Base-by-base conservation (phyloP, 257 asterid species). In the Lycium barbarum region DNA sequence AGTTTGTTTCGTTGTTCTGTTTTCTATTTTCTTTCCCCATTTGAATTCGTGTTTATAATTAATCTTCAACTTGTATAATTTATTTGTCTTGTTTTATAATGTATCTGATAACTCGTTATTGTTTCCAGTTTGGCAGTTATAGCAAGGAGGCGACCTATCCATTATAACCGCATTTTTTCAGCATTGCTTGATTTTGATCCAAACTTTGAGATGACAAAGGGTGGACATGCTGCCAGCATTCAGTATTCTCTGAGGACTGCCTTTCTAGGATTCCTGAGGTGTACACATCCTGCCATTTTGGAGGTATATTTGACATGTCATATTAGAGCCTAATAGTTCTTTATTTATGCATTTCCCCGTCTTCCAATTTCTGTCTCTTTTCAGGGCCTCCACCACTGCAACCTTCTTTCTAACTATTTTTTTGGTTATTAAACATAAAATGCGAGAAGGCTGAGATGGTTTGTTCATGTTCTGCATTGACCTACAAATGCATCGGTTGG, bases 231-330 rank as follows among this genome's bases (percentile, higher is more conserved):
- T 57, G 88, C 88, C 87, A 97, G 99, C 88, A 89, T 95, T 83
- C 98, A 90, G 91, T 97, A 94, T 89, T 91, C 98, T 81, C 66
- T 97, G 89, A 90, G 98, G 90, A 97, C 97, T 80, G 98, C 98
- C 62, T 92, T 93, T 89, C 86, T 97, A 89, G 98, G 99, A 86
- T 97, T 97, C 88, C 89, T 97, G 86, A 92, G 97, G 91, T 94
- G 98, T 91, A 89, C 94, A 18, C 94, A 92, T 91, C 96, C 98
- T 54, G 84, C 87, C 74, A 86, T 92, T 83, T 76, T 87, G 54
- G 99, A 97, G 99, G 99, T 93, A 88, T 89, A 85, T 80, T 71
- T 57, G 57, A 71, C 85, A 59, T 83, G 55, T 62, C 63, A 47
- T 72, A 35, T 76, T 57, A 72, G 81, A 82, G 80, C 85, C 84